Base-by-base conservation (phyloP, 2,329 filamentous ascomycete species). In the Pestalotiopsis sp. region DNA sequence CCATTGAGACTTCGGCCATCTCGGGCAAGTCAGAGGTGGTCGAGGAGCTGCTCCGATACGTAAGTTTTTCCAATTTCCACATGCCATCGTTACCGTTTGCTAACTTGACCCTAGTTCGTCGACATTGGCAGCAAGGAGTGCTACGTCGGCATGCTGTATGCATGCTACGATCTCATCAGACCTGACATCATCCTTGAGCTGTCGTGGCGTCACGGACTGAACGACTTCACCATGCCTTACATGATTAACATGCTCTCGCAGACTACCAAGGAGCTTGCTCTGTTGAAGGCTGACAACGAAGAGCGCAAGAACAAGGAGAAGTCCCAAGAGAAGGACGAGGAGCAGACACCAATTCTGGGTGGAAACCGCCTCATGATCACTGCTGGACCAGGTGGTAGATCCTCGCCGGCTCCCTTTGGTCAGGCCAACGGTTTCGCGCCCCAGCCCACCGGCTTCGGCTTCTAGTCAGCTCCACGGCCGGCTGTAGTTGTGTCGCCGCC, bases 131-230 rank as follows among this genome's bases (percentile, higher is more conserved):
- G 95, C 86, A 94, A 95, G 71, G 96, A 99, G 81, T 99, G 96
- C 88, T 99, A 97, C 79, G 96, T 98, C n/a, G 97, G 95, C 78
- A 99, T 99, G 95, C 88, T 99, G 63, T 99, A 99, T 79, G 92
- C 97, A 65, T 99, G 96, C 87, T 97, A 99, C 82, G 96, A 98
- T 69, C 92, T 99, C 71, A 95, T 99, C 74, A 93, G 94, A 20
- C 92, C 97, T 3, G 94, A 98, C 78, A 86, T 97, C 65, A 92
- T 99, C 69, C 89, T 99, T 81, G 96, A 99, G 84, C 89, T 99
- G 68, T 98, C 96, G 69, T 99, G 96, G 96, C 95, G 96, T 75
- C 88, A 97, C 79, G 94, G 94, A 69, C 91, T 99, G 52, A 90
- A 91, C 76, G 96, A 99, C 84, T 99, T 97, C 84, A 97, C 95